A percentile compares a stretch with the other conserved stretches of the same genome.
These are phyloP conservation scores for Flaveria linearis DNA, from an alignment of 129 eudicot genomes.

Conservation along the genomic window DNA sequence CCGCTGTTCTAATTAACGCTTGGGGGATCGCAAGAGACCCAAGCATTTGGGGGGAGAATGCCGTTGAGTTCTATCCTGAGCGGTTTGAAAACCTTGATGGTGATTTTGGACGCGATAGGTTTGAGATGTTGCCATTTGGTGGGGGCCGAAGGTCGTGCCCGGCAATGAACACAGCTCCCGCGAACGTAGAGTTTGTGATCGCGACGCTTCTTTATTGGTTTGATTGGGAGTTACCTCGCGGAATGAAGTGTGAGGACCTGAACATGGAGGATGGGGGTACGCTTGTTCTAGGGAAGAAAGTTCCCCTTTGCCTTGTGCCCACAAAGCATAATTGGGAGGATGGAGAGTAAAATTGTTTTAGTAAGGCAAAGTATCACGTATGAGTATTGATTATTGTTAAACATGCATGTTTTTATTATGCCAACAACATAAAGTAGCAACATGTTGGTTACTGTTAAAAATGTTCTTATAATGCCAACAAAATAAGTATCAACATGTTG, in stretches of 20 bases:
- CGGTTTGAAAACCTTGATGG: constrained; percentile 27
- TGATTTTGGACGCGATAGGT: constrained; percentile 18
- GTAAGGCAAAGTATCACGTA: not conserved
- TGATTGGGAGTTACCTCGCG: constrained; percentile 22
- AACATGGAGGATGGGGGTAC: constrained; percentile 28
- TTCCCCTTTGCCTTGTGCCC: constrained; percentile 32
- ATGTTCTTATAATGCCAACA: too few relatives aligned
- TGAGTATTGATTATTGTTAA: too few relatives aligned
- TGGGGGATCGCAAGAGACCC: constrained; percentile 36
- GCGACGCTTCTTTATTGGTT: constrained; percentile 36
- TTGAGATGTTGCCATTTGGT: constrained; percentile 32
- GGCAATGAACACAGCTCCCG: constrained; percentile 7
- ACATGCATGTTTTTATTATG: not conserved
- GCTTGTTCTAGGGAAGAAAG: constrained; percentile 20
- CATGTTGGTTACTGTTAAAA: not conserved
- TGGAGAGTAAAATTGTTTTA: not conserved
- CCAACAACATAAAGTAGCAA: not conserved
- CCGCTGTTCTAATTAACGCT: constrained; percentile 13
- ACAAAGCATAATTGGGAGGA: constrained; percentile 17
- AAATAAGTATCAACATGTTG: too few relatives aligned
- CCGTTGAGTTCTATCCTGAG: constrained; percentile 25
- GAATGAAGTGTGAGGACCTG: constrained; percentile 19
- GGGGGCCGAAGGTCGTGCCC: constrained; percentile 29
- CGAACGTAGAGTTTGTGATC: constrained; percentile 6
- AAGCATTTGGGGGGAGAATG: constrained; percentile 24